These are phyloP conservation scores for Wickerhamomyces sp. DNA, from an alignment of 1,139 yeast species.

Conservation along the genomic window DNA sequence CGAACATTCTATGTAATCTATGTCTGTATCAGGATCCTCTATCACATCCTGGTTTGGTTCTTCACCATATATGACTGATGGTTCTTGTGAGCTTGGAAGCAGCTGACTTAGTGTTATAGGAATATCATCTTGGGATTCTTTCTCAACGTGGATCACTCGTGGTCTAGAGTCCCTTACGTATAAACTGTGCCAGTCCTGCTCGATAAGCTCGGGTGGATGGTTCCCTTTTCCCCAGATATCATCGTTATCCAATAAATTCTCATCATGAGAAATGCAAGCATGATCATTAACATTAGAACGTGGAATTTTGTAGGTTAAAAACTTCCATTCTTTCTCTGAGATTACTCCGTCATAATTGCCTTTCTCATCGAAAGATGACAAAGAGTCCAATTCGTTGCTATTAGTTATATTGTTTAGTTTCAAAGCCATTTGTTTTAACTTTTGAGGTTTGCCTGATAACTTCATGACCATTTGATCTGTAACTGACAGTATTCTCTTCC, in stretches of 20 bases:
- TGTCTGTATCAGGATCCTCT: neutral
- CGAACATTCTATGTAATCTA: constrained; percentile 3
- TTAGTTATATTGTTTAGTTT: neutral
- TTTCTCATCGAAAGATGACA: neutral
- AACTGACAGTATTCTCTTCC: constrained; percentile 3
- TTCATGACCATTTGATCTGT: constrained; percentile 7
- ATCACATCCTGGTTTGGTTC: neutral
- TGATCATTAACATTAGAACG: neutral
- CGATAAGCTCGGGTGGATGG: neutral
- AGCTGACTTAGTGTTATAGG: constrained; percentile 9
- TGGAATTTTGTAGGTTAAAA: constrained; percentile 3
- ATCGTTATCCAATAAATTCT: neutral
- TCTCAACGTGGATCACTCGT: neutral
- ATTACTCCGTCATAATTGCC: constrained; percentile 1
- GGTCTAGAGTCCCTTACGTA: neutral
- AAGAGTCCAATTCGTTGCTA: neutral
- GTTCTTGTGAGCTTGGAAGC: neutral
- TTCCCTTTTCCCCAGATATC: constrained; percentile 1
- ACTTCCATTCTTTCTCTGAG: constrained; percentile 6
- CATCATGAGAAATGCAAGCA: neutral
- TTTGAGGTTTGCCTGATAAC: constrained; percentile 14
- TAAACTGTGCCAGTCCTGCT: constrained; percentile 2
- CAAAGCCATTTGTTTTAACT: constrained; percentile 3
- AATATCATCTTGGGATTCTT: neutral
- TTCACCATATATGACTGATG: too few species aligned